phyloP scores from a whole-genome alignment of 768 basidiomycete genomes.

The Serendipita sp. region DNA sequence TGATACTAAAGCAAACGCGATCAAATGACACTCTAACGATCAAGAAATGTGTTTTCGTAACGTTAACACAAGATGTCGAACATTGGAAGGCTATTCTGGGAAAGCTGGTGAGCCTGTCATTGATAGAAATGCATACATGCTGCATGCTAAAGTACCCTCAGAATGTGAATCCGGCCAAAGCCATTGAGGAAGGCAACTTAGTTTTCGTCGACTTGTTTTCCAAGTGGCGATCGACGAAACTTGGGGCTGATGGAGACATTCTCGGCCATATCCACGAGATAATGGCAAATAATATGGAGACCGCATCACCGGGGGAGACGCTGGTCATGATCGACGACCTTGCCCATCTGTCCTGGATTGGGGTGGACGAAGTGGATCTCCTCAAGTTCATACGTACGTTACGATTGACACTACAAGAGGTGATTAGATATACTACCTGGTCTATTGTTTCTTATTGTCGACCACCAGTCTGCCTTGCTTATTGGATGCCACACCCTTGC shows the following conservation, averaged over 20 bases:
- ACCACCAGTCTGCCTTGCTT: not conserved
- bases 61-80: not conserved
- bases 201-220: slow-evolving; percentile 1
- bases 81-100: slow-evolving; percentile 1
- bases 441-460: not conserved
- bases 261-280: not conserved
- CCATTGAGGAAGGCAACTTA: not conserved
- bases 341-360: not conserved
- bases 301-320: not conserved
- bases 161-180: not conserved
- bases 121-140: not conserved
- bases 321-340: not conserved
- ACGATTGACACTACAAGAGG: not conserved
- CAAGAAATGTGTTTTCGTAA: not conserved
- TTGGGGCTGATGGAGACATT: not conserved
- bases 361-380: not conserved
- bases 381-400: not conserved
- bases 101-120: not conserved
- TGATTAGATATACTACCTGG: not conserved
- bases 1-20: not conserved
- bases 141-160: not conserved
- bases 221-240: not conserved
- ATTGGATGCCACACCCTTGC: not conserved
- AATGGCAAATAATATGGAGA: not conserved
- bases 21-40: not conserved